phyloP scores from a whole-genome alignment of 2,329 filamentous ascomycete species.

The Apiospora kogelbergensis region DNA sequence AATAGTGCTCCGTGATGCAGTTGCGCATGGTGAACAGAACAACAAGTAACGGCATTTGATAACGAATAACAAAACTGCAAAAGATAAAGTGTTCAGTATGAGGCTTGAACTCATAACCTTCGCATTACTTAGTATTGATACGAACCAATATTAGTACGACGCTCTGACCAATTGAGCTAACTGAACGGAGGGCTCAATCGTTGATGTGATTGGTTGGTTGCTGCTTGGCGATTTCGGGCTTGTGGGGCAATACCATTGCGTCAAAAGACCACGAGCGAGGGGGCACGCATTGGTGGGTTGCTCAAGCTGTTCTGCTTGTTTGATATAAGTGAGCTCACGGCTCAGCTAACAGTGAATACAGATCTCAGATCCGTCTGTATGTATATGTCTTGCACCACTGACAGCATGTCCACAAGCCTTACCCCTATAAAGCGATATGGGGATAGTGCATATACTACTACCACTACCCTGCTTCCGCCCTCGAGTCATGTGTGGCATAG shows the following conservation, averaged over 20 bases:
- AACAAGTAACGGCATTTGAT: neutral
- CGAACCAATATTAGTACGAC: conserved; percentile 5
- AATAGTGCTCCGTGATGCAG: neutral
- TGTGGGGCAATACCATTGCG: no score
- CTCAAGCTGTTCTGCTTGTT: neutral
- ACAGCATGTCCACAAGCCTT: neutral
- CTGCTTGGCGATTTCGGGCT: no score
- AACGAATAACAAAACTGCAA: neutral
- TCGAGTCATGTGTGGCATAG: neutral
- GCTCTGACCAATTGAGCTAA: conserved; percentile 11
- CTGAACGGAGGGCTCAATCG: no score
- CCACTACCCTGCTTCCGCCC: neutral
- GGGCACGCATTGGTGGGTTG: no score
- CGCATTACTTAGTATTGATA: neutral
- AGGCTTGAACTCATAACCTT: neutral
- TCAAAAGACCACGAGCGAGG: no score
- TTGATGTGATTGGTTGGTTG: no score
- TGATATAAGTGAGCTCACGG: no score
- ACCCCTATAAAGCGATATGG: no score
- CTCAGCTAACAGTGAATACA: no score
- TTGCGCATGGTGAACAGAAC: neutral
- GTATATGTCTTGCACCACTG: no score
- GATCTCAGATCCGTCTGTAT: no score
- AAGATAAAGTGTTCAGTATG: conserved; percentile 33
- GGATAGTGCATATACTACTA: no score